Base-by-base conservation (phyloP, 805 yeast genomes). In the Candida michaelii region DNA sequence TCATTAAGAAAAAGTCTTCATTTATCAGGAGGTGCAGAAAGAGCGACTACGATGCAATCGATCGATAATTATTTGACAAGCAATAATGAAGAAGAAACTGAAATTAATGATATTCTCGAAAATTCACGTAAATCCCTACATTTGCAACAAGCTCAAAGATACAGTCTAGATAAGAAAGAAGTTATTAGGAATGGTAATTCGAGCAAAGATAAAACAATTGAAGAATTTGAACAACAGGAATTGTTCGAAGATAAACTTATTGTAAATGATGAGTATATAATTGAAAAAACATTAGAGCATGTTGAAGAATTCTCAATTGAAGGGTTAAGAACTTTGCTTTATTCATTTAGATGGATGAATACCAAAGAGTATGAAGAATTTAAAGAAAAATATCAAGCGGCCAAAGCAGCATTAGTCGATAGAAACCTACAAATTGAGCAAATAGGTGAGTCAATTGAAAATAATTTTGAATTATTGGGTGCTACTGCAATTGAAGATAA, bases 401-500 rank as follows among this genome's bases (percentile, higher is more conserved):
- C 99, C 0, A 83, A 86, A 52, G 81, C 89, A 0, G 77, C 96
- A 1, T 64, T 91, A 33, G 73, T 65, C 1, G 77, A 89, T 50
- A 77, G 99, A 37, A 72, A 81, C 3, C 63, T 68, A 35, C 71
- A 80, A 50, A 79, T 90, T 32, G 95, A 86, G 48, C 69, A 66
- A 19, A 79, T 82, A 3, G 98, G 97, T 15, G 85, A 76, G 36
- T 59, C 70, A 38, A 69, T 93, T 42, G 99, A 93, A 62, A 63
- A 60, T 9, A 73, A 75, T n/a, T 66, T 91, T 29, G 81, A 75
- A 42, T 65, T 93, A 6, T 60, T 83, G 7, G 99, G 99, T 4
- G 97, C 96, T 3, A 89, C 97, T 4, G 99, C 98, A 0, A 93
- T 93, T 48, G 99, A 93, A 59, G 99, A 93, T 59, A 93, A 91